Evolutionary conservation across 2,329 filamentous ascomycete species (phyloP).

Genomic region (Stenocarpella maydis): DNA sequence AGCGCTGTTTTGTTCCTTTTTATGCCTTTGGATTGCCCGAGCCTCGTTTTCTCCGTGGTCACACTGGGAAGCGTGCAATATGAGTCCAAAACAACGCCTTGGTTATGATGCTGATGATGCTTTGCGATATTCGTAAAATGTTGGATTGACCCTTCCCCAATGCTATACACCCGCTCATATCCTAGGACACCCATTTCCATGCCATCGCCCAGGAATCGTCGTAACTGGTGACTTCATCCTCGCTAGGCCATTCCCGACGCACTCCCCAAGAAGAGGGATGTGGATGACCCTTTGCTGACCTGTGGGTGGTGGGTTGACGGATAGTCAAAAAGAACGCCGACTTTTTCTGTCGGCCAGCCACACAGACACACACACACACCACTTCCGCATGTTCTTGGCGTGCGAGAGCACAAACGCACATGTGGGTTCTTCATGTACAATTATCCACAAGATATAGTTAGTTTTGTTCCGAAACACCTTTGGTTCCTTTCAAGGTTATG

Average conservation of each 20-base stretch:
- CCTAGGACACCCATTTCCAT: slow-evolving; percentile 16
- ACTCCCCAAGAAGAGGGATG: not conserved
- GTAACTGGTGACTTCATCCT: slow-evolving; percentile 6
- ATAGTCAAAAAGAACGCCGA: not conserved
- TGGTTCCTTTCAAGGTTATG: not conserved
- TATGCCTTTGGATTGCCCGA: not conserved
- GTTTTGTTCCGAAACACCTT: not conserved
- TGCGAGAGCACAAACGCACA: not conserved
- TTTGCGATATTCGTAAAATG: slow-evolving; percentile 11
- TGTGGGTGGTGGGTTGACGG: not conserved
- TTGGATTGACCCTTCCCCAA: slow-evolving; percentile 19
- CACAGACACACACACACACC: not conserved
- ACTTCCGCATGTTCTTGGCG: not conserved
- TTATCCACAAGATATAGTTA: not conserved
- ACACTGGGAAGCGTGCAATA: not conserved
- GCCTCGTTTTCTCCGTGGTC: not conserved
- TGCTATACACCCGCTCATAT: slow-evolving; percentile 26
- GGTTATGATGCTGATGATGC: slow-evolving; percentile 2
- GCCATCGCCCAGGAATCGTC: not conserved
- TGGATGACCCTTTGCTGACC: not conserved
- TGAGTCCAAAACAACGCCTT: not conserved
- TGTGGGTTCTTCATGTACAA: slow-evolving; percentile 2
- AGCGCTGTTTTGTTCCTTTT: not conserved
- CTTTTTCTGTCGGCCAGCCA: not conserved
- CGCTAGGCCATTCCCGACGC: not conserved